Conservation (phyloP, 2,329 filamentous ascomycete species). For the Phaeosphaeriaceae sp. region DNA sequence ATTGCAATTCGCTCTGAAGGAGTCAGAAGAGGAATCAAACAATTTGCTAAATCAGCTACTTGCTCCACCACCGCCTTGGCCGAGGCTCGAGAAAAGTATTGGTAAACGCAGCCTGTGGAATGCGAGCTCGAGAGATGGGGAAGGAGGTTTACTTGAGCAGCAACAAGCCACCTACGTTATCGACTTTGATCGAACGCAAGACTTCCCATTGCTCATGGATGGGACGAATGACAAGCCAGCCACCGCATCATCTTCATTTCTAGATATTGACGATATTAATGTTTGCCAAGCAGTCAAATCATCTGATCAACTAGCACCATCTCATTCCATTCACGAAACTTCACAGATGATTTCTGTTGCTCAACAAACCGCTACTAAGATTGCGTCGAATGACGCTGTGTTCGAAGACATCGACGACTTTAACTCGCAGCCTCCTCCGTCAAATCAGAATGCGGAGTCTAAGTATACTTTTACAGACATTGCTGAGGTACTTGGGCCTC, state of each 20-base stretch:
- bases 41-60: background rate
- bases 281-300: conserved; percentile 21
- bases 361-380: background rate
- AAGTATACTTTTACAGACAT: conserved; percentile 33
- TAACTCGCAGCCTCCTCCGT: conserved; percentile 30
- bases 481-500: conserved; percentile 31
- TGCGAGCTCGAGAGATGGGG: conserved; percentile 41
- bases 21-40: conserved; percentile 39
- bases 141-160: conserved; percentile 37
- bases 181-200: conserved; percentile 39
- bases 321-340: background rate
- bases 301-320: conserved; percentile 30
- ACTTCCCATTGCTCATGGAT: conserved; percentile 38
- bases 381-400: background rate
- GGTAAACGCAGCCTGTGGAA: conserved; percentile 40
- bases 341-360: background rate
- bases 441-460: conserved; percentile 31
- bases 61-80: conserved; percentile 18
- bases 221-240: conserved; percentile 12
- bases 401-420: conserved; percentile 38
- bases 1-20: conserved; percentile 42
- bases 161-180: conserved; percentile 34
- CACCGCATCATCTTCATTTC: conserved; percentile 7
- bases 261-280: conserved; percentile 30
- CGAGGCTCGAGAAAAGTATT: conserved; percentile 22